These are phyloP conservation scores for Zygosaccharomyces sapae DNA, from an alignment of 1,139 yeast species.

Conservation along the genomic window DNA sequence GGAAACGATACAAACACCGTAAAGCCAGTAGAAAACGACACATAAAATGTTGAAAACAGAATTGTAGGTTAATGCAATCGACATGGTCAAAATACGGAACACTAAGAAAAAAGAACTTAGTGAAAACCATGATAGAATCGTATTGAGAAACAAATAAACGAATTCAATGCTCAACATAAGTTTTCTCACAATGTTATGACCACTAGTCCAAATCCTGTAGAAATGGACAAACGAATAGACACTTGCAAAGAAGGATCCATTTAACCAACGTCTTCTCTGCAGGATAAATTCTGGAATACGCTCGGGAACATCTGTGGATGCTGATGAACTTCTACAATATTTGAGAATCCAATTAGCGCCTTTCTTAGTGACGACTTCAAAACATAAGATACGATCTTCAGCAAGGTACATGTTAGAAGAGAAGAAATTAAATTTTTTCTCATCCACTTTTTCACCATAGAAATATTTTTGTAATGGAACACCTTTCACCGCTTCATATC, in stretches of 20 bases:
- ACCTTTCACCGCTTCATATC: constrained; percentile 76
- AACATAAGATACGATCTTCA: constrained; percentile 90
- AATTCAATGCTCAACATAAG: constrained; percentile 72
- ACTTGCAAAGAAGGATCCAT: constrained; percentile 96
- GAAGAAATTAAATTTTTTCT: constrained; percentile 62
- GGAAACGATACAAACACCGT: constrained; percentile 80
- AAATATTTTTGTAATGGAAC: constrained; percentile 85
- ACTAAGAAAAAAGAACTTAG: constrained; percentile 78
- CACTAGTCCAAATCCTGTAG: constrained; percentile 67
- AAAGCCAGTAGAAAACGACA: constrained; percentile 83
- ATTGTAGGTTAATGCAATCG: constrained; percentile 53
- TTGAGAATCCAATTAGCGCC: constrained; percentile 80
- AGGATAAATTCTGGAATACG: constrained; percentile 78
- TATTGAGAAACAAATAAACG: constrained; percentile 62
- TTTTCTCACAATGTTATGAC: constrained; percentile 70
- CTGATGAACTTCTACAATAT: constrained; percentile 85
- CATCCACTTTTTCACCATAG: constrained; percentile 79
- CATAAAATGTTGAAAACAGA: constrained; percentile 75
- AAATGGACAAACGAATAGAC: constrained; percentile 75
- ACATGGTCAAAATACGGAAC: constrained; percentile 69
- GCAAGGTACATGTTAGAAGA: constrained; percentile 93
- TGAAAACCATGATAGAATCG: constrained; percentile 76
- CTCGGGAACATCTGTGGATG: constrained; percentile 95
- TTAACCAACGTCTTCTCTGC: constrained; percentile 93
- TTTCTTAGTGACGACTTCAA: constrained; percentile 82